Conservation (phyloP, 768 basidiomycete genomes). For the Rhodosporidiobolus sp. region DNA sequence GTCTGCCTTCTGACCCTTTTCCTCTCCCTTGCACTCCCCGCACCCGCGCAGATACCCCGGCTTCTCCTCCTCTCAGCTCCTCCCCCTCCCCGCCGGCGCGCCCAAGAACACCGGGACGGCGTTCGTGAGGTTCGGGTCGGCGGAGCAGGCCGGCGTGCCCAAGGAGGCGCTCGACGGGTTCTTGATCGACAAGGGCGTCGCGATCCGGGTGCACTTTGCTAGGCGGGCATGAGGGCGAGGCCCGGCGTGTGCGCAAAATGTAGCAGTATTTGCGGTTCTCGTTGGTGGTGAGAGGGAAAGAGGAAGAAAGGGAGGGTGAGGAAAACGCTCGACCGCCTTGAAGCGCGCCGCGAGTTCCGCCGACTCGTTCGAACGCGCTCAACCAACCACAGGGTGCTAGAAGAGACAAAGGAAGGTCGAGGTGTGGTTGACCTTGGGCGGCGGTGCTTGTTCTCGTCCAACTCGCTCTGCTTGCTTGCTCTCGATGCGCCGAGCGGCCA, state of each 20-base stretch:
- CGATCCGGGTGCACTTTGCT: constrained; percentile 71
- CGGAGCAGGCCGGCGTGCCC: constrained; percentile 70
- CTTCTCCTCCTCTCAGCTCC: constrained; percentile 68
- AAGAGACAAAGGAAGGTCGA: too few relatives aligned
- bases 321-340: too few relatives aligned
- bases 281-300: too few relatives aligned
- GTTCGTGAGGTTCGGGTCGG: constrained; percentile 70
- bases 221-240: background rate
- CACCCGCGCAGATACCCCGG: constrained; percentile 67
- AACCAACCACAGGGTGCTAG: too few relatives aligned
- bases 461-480: background rate
- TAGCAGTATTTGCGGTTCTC: background rate
- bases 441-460: background rate
- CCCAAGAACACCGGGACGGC: constrained; percentile 66
- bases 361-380: too few relatives aligned
- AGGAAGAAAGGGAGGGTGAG: background rate
- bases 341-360: too few relatives aligned
- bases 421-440: too few relatives aligned
- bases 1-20: background rate
- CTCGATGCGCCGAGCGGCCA: constrained; percentile 7
- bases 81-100: constrained; percentile 50
- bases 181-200: constrained; percentile 78
- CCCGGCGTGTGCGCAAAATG: background rate
- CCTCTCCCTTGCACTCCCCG: background rate
- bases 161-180: constrained; percentile 82